phyloP scores from a whole-genome alignment of 1,284 basidiomycete species.

The Ceratobasidium sp. region DNA sequence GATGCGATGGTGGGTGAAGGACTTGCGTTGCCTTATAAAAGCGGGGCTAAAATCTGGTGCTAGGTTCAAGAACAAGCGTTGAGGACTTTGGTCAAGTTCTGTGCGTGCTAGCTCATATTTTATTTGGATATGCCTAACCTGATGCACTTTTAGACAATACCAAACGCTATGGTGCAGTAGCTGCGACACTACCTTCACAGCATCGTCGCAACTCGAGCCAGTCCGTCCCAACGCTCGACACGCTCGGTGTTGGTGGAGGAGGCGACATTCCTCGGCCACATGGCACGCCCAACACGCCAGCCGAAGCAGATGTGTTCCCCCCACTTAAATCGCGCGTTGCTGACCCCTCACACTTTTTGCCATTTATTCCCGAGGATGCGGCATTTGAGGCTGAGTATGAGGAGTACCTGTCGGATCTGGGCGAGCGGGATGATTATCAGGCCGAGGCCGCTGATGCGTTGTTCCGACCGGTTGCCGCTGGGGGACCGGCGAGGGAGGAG shows the following conservation, averaged over 20 bases:
- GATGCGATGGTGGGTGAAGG: constrained; percentile 72
- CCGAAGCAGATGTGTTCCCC: constrained; percentile 77
- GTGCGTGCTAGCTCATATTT: constrained; percentile 59
- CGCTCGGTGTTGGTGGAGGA: constrained; percentile 77
- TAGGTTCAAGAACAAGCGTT: constrained; percentile 97
- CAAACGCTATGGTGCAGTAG: constrained; percentile 76
- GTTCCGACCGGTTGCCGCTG: constrained; percentile 46
- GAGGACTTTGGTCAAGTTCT: constrained; percentile 93
- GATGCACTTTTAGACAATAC: constrained; percentile 69
- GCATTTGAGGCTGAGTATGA: constrained; percentile 90
- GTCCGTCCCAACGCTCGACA: constrained; percentile 75
- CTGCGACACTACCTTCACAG: constrained; percentile 60
- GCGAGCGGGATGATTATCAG: constrained; percentile 68
- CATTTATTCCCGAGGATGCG: constrained; percentile 80
- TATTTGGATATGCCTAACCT: constrained; percentile 3
- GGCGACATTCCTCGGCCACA: constrained; percentile 75
- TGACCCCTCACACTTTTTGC: constrained; percentile 84
- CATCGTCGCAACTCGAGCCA: constrained; percentile 82
- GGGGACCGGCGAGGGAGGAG: constrained; percentile 21
- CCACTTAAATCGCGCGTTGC: constrained; percentile 82
- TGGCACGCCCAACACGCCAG: constrained; percentile 70
- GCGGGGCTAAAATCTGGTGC: not conserved
- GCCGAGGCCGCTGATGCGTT: constrained; percentile 47
- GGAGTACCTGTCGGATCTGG: constrained; percentile 84
- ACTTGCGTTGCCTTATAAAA: no score